These are phyloP conservation scores for Gaeumannomyces sp. DNA, from an alignment of 2,329 filamentous ascomycete species.

Conservation along the genomic window DNA sequence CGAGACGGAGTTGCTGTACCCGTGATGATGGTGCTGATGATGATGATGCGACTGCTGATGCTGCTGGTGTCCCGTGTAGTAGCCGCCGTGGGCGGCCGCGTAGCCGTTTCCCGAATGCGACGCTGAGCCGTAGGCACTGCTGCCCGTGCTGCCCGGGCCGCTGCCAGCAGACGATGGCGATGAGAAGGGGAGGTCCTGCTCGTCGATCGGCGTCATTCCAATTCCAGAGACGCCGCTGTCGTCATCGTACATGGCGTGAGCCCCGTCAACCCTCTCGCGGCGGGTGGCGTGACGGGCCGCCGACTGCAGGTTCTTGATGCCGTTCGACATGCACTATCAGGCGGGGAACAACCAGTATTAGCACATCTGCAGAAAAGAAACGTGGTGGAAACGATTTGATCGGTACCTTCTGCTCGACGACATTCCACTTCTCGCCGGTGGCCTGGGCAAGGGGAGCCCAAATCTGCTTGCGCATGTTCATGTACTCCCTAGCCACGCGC, in stretches of 20 bases:
- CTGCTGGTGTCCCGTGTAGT: slow-evolving; percentile 17
- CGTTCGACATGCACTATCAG: slow-evolving; percentile 71
- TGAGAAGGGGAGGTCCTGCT: slow-evolving; percentile 43
- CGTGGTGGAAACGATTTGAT: neutral
- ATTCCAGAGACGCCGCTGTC: slow-evolving; percentile 64
- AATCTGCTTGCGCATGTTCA: slow-evolving; percentile 72
- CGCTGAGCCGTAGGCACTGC: slow-evolving; percentile 19
- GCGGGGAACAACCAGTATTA: slow-evolving; percentile 14
- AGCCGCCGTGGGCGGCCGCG: slow-evolving; percentile 14
- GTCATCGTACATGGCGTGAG: slow-evolving; percentile 45
- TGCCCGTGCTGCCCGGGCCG: slow-evolving; percentile 23
- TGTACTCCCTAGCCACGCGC: slow-evolving; percentile 69
- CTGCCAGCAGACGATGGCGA: slow-evolving; percentile 28
- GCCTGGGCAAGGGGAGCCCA: slow-evolving; percentile 68
- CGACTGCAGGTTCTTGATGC: slow-evolving; percentile 72
- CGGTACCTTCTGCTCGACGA: slow-evolving; percentile 56
- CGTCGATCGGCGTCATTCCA: slow-evolving; percentile 52
- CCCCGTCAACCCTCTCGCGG: slow-evolving; percentile 51
- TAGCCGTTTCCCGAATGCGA: slow-evolving; percentile 3
- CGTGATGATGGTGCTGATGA: slow-evolving; percentile 27
- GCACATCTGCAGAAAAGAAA: neutral
- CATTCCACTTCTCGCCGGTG: slow-evolving; percentile 78
- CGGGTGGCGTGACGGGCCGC: slow-evolving; percentile 59
- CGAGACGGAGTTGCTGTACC: slow-evolving; percentile 49
- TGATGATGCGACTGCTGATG: slow-evolving; percentile 19